Conservation (phyloP, 345 rosid genomes). For the Psidium guajava region DNA sequence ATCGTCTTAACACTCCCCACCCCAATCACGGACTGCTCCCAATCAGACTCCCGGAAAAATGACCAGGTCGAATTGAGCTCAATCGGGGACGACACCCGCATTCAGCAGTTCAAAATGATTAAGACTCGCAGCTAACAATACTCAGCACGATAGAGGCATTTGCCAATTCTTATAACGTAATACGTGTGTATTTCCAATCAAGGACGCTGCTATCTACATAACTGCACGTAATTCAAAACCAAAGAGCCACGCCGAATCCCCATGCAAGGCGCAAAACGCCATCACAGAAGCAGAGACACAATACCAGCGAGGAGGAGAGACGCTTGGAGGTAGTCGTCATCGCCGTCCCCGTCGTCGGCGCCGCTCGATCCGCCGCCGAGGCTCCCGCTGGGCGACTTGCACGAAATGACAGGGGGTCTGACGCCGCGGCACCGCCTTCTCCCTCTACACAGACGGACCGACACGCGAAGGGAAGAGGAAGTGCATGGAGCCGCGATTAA, state of each 20-base stretch:
- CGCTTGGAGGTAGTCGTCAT: constrained; percentile 53
- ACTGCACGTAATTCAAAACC: neutral
- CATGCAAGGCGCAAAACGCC: neutral
- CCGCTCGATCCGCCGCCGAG: constrained; percentile 30
- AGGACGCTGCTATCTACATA: neutral
- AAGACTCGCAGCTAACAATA: neutral
- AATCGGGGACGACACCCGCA: neutral
- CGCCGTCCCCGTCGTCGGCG: constrained; percentile 6
- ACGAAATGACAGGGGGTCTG: constrained; percentile 13
- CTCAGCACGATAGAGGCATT: neutral
- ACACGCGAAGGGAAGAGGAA: neutral
- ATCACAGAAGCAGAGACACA: neutral
- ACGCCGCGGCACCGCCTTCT: neutral
- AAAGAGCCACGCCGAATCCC: neutral
- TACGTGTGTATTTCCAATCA: neutral
- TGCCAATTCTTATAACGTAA: neutral
- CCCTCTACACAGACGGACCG: neutral
- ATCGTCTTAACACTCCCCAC: neutral
- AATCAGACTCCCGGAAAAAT: neutral
- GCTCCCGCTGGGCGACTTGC: constrained; percentile 33
- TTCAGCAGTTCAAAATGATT: neutral
- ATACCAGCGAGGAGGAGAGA: constrained; percentile 75
- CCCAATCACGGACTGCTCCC: neutral
- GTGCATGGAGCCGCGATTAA: neutral
- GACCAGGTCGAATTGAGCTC: neutral